Conservation (phyloP, 2,329 filamentous ascomycete genomes). For the Thermothelomyces thermophilus region DNA sequence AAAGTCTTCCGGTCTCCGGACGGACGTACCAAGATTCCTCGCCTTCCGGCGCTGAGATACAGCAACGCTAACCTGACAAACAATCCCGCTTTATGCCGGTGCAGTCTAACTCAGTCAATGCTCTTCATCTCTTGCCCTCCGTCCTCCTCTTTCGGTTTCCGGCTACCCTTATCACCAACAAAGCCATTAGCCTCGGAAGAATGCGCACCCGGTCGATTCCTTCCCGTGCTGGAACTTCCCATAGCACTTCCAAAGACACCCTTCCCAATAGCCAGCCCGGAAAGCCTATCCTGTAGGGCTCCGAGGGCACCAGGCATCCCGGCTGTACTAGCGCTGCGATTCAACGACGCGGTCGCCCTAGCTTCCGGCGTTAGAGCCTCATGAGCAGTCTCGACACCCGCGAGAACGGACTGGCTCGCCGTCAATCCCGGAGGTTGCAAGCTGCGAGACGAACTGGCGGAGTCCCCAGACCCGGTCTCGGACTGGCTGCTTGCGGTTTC, state of each 20-base stretch:
- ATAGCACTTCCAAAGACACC: constrained; percentile 26
- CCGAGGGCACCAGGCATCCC: constrained; percentile 38
- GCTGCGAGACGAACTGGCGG: constrained; percentile 24
- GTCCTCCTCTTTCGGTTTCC: constrained; percentile 6
- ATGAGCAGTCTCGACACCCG: constrained; percentile 53
- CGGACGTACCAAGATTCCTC: neutral
- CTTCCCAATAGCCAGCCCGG: constrained; percentile 43
- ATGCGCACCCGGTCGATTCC: constrained; percentile 10
- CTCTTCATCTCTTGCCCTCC: constrained; percentile 25
- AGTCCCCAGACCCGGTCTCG: constrained; percentile 10
- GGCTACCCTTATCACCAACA: neutral
- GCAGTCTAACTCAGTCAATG: constrained; percentile 17
- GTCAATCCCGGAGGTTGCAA: constrained; percentile 35
- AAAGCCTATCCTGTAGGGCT: constrained; percentile 43
- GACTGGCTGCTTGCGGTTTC: constrained; percentile 7
- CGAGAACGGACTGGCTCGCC: constrained; percentile 47
- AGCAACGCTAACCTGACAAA: neutral
- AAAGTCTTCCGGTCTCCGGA: neutral
- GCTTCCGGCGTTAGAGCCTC: constrained; percentile 40
- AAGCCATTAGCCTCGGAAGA: neutral
- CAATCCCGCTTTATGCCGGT: neutral
- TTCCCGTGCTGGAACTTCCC: constrained; percentile 10
- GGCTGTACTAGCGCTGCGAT: constrained; percentile 42
- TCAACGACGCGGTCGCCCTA: constrained; percentile 31
- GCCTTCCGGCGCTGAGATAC: neutral